A percentile compares a stretch with the other conserved stretches of the same genome.
phyloP scores from a whole-genome alignment of 306 rosid species.

The Inga laurina region DNA sequence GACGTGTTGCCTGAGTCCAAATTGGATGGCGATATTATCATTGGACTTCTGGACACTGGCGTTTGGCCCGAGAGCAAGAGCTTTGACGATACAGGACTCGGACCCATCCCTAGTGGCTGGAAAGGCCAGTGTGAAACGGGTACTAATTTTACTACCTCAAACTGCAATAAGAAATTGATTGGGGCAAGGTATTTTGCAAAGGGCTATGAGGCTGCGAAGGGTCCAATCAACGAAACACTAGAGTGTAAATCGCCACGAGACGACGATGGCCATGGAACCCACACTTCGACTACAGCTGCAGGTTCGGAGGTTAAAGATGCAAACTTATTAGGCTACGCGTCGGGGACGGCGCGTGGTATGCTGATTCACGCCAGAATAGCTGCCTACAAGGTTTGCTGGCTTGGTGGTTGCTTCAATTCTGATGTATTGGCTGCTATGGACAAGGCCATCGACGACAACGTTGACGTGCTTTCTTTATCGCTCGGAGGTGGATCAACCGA shows the following conservation, averaged over 20 bases:
- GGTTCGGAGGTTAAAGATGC: constrained; percentile 63
- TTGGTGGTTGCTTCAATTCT: constrained; percentile 51
- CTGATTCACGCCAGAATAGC: constrained; percentile 70
- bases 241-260: constrained; percentile 70
- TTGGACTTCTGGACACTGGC: constrained; percentile 76
- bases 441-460: constrained; percentile 70
- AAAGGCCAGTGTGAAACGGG: constrained; percentile 71
- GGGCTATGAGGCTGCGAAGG: constrained; percentile 50
- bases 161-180: constrained; percentile 71
- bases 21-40: constrained; percentile 42
- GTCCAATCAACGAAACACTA: constrained; percentile 44
- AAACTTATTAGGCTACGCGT: constrained; percentile 58
- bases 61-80: constrained; percentile 94
- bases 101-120: constrained; percentile 72
- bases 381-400: constrained; percentile 74
- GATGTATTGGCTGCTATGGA: constrained; percentile 75
- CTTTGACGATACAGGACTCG: constrained; percentile 61
- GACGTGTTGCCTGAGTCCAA: constrained; percentile 32
- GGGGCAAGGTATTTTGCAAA: constrained; percentile 67
- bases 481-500: constrained; percentile 61
- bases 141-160: constrained; percentile 53
- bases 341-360: constrained; percentile 88
- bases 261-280: constrained; percentile 82
- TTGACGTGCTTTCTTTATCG: constrained; percentile 68
- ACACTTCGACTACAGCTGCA: constrained; percentile 73